Evolutionary conservation across 495 filamentous ascomycete genomes (phyloP), one percentile per base, ranked within the genome.

Genomic region (Talaromyces adpressus): DNA sequence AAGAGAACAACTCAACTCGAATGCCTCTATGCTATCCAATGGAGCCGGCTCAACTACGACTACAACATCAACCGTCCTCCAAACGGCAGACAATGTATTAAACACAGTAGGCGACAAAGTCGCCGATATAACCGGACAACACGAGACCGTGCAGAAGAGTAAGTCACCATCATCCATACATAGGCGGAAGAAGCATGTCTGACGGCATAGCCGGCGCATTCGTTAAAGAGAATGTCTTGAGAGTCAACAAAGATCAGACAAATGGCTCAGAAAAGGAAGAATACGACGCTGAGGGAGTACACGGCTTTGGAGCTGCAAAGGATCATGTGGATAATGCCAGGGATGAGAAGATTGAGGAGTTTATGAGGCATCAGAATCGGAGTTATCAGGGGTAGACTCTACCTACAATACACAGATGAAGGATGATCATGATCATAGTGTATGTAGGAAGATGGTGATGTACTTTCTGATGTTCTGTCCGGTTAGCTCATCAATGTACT

Each of bases 321-420:
- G 41, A 66, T 27, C 49, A 52, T 8, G 72, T 75, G 25, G 72
- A 77, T 49, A 65, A 63, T 22, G 65, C 74, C 64, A 68, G 72
- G 4, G 67, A 65, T 30, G 72, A 73, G n/a, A 63, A 63, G 29
- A 59, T 77, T 7, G 70, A 68, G 30, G 72, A 77, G 30, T 77
- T 71, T 53, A 57, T 77, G 4, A 68, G 65, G 54, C 68, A 76
- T 8, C 68, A 68, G 63, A 68, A 73, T 56, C 65, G 52, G 60
- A 78, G 72, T 34, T 62, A 62, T 52, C 41, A 62, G 45, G 41
- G 25, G 27, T 56, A 45, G 45, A 7, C n/a, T 18, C 2, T 20
- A 16, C n/a, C 36, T 9, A 16, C 14, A 12, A 1, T 16, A 4
- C 5, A 53, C 6, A 51, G 8, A 51, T 51, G 47, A 51, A 51